These are phyloP conservation scores for Trichoderma breve DNA, from an alignment of 2,329 filamentous ascomycete species.

Conservation along the genomic window DNA sequence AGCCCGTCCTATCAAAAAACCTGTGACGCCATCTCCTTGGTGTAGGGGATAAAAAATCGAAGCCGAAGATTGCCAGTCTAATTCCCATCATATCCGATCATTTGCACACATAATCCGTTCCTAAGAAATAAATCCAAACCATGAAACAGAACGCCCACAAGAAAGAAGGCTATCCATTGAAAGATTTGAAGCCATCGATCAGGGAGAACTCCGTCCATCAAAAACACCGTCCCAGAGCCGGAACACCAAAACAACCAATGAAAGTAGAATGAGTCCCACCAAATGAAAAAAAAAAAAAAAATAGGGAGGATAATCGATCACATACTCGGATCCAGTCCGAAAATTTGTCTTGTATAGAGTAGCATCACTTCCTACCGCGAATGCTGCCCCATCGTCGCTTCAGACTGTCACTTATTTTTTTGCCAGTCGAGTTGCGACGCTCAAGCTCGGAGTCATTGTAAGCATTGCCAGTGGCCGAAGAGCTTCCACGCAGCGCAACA, in stretches of 20 bases:
- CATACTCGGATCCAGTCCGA: background rate
- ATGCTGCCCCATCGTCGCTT: conserved; percentile 55
- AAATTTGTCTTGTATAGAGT: background rate
- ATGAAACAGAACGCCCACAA: background rate
- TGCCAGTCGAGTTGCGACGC: conserved; percentile 44
- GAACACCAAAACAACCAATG: background rate
- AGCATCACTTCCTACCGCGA: conserved; percentile 37
- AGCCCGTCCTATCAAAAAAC: background rate
- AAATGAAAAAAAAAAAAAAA: background rate
- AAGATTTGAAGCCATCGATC: background rate
- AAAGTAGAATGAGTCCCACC: background rate
- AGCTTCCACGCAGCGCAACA: conserved; percentile 27
- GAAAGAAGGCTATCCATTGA: background rate
- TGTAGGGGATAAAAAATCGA: background rate
- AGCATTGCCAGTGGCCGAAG: background rate
- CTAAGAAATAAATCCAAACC: background rate
- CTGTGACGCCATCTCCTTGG: background rate
- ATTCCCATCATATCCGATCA: background rate
- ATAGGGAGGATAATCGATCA: too few relatives aligned
- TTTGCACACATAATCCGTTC: background rate
- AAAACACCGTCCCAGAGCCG: background rate
- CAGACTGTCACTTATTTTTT: conserved; percentile 48
- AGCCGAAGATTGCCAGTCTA: background rate
- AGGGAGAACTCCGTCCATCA: background rate
- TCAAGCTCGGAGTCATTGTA: conserved; percentile 26